These are phyloP conservation scores for Salix koriyanagi DNA, from an alignment of 345 rosid species.

Conservation along the genomic window DNA sequence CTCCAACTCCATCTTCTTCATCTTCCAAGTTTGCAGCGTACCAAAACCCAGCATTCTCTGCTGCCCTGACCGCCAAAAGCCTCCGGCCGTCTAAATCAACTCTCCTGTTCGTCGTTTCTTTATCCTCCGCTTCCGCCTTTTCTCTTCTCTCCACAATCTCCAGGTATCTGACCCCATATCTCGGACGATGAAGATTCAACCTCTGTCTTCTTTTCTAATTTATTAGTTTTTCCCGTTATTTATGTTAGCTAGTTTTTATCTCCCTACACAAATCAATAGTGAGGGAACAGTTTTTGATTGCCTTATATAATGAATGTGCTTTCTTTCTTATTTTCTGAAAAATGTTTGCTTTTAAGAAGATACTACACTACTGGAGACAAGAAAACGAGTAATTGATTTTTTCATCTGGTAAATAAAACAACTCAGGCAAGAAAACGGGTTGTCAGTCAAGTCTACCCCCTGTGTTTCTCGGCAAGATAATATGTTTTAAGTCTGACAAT, in stretches of 20 bases:
- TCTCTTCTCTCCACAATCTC: slow-evolving; percentile 45
- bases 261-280: not conserved
- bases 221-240: not conserved
- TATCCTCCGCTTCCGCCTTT: slow-evolving; percentile 64
- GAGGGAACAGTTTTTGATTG: not conserved
- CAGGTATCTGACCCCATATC: slow-evolving; percentile 35
- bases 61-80: slow-evolving; percentile 75
- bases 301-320: too few species aligned
- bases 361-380: too few species aligned
- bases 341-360: too few species aligned
- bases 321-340: too few species aligned
- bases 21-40: slow-evolving; percentile 63
- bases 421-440: too few species aligned
- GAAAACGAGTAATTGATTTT: too few species aligned
- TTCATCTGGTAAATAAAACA: too few species aligned
- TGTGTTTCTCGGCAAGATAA: not conserved
- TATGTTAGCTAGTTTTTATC: not conserved
- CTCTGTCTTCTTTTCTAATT: not conserved
- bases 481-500: not conserved
- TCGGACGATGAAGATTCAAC: not conserved
- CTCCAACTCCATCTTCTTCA: slow-evolving; percentile 31
- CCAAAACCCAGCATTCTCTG: slow-evolving; percentile 69
- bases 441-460: too few species aligned
- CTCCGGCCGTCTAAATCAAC: slow-evolving; percentile 63
- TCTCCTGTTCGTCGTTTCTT: slow-evolving; percentile 41